Conservation (phyloP, 768 basidiomycete species). For the Hygrophoropsis aurantiaca region DNA sequence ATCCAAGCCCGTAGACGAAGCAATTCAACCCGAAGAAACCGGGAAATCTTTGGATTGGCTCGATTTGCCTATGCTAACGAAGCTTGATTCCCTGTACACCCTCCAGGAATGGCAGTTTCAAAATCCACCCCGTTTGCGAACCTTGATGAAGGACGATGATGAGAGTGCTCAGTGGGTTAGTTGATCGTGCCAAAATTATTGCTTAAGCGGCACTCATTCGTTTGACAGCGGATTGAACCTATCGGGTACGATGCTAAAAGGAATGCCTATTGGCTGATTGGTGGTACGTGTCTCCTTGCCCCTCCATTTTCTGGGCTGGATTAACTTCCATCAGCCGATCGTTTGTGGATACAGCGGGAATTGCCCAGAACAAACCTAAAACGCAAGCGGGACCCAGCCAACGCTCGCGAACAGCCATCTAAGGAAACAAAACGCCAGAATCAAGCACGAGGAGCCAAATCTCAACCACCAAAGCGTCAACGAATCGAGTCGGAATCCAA, state of each 20-base stretch:
- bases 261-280: slow-evolving; percentile 87
- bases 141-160: slow-evolving; percentile 77
- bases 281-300: slow-evolving; percentile 46
- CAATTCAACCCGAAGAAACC: slow-evolving; percentile 23
- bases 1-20: slow-evolving; percentile 16
- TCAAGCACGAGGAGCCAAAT: slow-evolving; percentile 8
- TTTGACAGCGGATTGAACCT: slow-evolving; percentile 72
- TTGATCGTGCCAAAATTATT: slow-evolving; percentile 6
- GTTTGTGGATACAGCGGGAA: slow-evolving; percentile 84
- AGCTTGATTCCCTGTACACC: slow-evolving; percentile 72
- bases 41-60: slow-evolving; percentile 65
- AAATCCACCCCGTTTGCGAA: slow-evolving; percentile 66
- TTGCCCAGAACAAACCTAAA: slow-evolving; percentile 49
- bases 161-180: slow-evolving; percentile 79
- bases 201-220: no score
- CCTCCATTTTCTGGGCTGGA: not conserved
- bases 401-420: slow-evolving; percentile 28
- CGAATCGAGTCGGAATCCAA: slow-evolving; percentile 12
- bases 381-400: slow-evolving; percentile 39
- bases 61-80: slow-evolving; percentile 64
- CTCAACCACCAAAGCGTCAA: slow-evolving; percentile 24
- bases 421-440: slow-evolving; percentile 19
- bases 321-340: slow-evolving; percentile 68
- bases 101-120: slow-evolving; percentile 88
- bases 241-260: slow-evolving; percentile 78